Conservation (phyloP, 768 basidiomycete genomes). For the Kwoniella mangroviensis region DNA sequence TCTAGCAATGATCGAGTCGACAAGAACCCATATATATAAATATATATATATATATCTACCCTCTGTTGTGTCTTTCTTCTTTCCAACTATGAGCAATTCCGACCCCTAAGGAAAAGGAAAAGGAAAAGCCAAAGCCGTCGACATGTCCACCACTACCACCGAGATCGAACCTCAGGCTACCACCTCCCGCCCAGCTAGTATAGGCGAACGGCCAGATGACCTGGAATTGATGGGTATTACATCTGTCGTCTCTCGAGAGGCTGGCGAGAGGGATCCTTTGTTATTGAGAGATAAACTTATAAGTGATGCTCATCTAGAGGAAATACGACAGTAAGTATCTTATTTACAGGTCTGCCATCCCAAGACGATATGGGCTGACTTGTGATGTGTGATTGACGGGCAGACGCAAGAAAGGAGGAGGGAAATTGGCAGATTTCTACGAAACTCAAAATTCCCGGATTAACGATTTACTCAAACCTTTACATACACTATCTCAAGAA, state of each 20-base stretch:
- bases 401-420: conserved; percentile 45
- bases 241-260: conserved; percentile 44
- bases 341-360: neutral
- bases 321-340: conserved; percentile 46
- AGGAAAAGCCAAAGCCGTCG: neutral
- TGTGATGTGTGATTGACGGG: neutral
- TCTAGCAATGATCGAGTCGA: too few relatives aligned
- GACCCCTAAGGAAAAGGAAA: conserved; percentile 12
- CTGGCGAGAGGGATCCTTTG: conserved; percentile 54
- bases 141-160: conserved; percentile 7
- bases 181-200: neutral
- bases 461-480: conserved; percentile 80
- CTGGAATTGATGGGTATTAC: conserved; percentile 45
- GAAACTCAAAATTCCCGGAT: conserved; percentile 65
- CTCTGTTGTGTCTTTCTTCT: neutral
- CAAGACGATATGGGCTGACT: neutral
- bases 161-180: neutral
- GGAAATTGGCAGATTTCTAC: conserved; percentile 56
- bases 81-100: neutral
- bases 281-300: conserved; percentile 49
- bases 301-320: conserved; percentile 46
- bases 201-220: conserved; percentile 29
- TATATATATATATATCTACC: neutral
- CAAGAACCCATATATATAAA: neutral
- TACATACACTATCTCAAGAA: conserved; percentile 85